phyloP scores from a whole-genome alignment of 768 basidiomycete genomes.

The Lentinula detonsa region DNA sequence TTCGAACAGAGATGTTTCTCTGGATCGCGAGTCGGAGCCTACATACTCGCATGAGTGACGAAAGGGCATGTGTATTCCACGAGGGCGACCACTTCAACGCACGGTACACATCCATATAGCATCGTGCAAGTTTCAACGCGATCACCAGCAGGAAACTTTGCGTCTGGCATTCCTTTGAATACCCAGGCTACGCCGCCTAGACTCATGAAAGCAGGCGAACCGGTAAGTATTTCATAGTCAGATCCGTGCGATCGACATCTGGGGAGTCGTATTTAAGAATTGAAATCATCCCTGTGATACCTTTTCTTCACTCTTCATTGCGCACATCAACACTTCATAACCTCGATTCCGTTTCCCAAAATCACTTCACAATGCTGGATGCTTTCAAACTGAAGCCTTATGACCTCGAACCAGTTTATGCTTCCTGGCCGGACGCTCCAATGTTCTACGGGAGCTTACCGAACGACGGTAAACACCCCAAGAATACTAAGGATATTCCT shows the following conservation, averaged over 20 bases:
- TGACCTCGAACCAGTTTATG: conserved; percentile 63
- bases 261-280: background rate
- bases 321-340: background rate
- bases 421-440: conserved; percentile 62
- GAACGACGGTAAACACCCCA: conserved; percentile 39
- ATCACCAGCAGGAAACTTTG: background rate
- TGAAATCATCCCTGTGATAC: background rate
- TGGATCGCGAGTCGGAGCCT: background rate
- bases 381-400: conserved; percentile 79
- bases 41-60: background rate
- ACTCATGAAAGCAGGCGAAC: background rate
- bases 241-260: background rate
- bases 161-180: background rate
- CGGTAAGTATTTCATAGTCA: background rate
- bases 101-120: background rate
- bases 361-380: conserved; percentile 41
- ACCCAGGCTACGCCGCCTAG: background rate
- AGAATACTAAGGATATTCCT: conserved; percentile 43
- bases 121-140: background rate
- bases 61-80: background rate
- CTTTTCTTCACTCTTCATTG: background rate
- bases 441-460: conserved; percentile 54
- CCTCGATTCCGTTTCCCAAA: background rate
- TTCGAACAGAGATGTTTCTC: background rate
- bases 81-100: background rate